Percentiles rank a stretch among this genome's conserved stretches.
These are phyloP conservation scores for Phytophthora macrochlamydospora DNA, from an alignment of 352 stramenopile genomes.

Conservation along the genomic window DNA sequence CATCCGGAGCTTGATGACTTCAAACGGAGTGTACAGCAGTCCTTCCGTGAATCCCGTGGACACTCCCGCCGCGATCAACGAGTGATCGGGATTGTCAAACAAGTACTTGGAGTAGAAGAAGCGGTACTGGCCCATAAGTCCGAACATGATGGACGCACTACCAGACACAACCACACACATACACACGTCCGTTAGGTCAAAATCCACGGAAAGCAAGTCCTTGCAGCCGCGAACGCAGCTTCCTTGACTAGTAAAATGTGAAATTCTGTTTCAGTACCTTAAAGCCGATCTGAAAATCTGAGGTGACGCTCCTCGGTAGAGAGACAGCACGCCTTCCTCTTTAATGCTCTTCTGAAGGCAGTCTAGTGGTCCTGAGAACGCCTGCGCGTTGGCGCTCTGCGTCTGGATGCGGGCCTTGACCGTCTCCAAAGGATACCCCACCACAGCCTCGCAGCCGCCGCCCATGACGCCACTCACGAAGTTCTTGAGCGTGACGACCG, in stretches of 20 bases:
- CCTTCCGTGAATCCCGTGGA: constrained; percentile 69
- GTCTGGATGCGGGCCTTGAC: constrained; percentile 77
- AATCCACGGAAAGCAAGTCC: too few relatives aligned
- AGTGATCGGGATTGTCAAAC: constrained; percentile 57
- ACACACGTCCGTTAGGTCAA: not conserved
- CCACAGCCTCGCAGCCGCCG: constrained; percentile 61
- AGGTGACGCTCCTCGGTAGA: constrained; percentile 70
- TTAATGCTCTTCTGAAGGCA: constrained; percentile 62
- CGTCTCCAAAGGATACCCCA: constrained; percentile 72
- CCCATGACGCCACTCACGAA: constrained; percentile 66
- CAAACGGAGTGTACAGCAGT: constrained; percentile 75
- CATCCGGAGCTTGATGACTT: constrained; percentile 81
- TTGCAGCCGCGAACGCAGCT: too few relatives aligned
- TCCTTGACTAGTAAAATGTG: not conserved
- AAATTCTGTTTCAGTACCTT: constrained; percentile 34
- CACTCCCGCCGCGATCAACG: constrained; percentile 56
- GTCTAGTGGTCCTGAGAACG: constrained; percentile 54
- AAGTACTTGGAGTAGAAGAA: constrained; percentile 74
- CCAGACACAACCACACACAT: constrained; percentile 1
- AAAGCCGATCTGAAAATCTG: constrained; percentile 74
- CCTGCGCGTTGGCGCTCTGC: constrained; percentile 35
- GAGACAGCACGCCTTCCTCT: constrained; percentile 56
- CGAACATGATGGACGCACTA: constrained; percentile 70
- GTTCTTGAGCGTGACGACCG: constrained; percentile 60
- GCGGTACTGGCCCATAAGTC: constrained; percentile 76